These are phyloP conservation scores for Tremella yokohamensis DNA, from an alignment of 768 basidiomycete species.

Conservation along the genomic window DNA sequence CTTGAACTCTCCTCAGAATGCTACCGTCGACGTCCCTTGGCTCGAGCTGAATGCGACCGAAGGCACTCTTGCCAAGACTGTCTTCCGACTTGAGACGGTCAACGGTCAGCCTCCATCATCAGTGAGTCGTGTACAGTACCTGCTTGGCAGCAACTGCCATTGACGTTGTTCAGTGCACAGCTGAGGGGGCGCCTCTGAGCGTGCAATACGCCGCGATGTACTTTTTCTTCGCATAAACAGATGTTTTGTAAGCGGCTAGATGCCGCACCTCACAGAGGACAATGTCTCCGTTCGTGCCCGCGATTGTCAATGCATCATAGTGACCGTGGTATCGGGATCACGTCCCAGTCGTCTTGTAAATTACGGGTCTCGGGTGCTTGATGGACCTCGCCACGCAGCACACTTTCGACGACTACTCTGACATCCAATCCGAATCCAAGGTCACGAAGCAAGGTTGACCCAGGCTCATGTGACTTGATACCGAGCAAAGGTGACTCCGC, in stretches of 20 bases:
- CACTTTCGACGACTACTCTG: conserved; percentile 28
- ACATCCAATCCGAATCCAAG: conserved; percentile 43
- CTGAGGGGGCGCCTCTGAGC: conserved; percentile 37
- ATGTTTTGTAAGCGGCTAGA: too few species aligned
- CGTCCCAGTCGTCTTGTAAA: too few species aligned
- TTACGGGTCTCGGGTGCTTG: neutral
- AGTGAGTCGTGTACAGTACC: conserved; percentile 16
- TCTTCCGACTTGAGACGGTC: conserved; percentile 59
- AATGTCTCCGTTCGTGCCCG: too few species aligned
- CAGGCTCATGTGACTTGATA: conserved; percentile 31
- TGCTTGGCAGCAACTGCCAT: neutral
- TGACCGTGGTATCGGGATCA: too few species aligned
- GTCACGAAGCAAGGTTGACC: conserved; percentile 14
- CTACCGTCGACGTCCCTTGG: conserved; percentile 58
- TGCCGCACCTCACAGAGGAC: too few species aligned
- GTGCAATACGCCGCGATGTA: conserved; percentile 48
- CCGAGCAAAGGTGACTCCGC: conserved; percentile 23
- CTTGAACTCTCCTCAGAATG: conserved; percentile 18
- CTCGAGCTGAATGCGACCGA: conserved; percentile 56
- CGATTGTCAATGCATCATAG: too few species aligned
- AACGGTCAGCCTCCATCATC: conserved; percentile 59
- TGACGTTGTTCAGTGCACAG: conserved; percentile 47
- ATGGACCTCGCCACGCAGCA: conserved; percentile 16
- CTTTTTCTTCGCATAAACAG: conserved; percentile 32
- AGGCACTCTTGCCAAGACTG: conserved; percentile 57